Percentiles rank a stretch among this genome's conserved stretches.
Evolutionary conservation across 495 filamentous ascomycete genomes (phyloP).

Genomic region (Peziza echinospora): DNA sequence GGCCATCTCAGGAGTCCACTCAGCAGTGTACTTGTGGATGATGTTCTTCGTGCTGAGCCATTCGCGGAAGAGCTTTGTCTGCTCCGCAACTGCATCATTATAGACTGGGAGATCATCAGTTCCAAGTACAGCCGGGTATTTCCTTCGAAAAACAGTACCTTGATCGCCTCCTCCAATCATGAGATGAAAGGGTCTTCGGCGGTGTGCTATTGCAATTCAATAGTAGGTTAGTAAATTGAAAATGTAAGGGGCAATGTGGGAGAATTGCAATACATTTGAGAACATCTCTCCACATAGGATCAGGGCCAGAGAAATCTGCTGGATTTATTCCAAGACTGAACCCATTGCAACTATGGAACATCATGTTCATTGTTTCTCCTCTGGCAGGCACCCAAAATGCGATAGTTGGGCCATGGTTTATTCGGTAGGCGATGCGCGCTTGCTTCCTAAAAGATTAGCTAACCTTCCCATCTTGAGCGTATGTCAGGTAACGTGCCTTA

Average conservation of each 20-base stretch:
- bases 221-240: neutral
- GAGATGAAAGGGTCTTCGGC: slow-evolving; percentile 83
- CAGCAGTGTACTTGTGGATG: slow-evolving; percentile 48
- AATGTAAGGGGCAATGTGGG: neutral
- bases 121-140: too few species aligned
- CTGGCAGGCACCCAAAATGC: slow-evolving; percentile 86
- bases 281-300: slow-evolving; percentile 92
- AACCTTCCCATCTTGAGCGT: neutral
- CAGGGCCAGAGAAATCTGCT: slow-evolving; percentile 63
- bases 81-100: slow-evolving; percentile 58
- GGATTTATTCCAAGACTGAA: slow-evolving; percentile 66
- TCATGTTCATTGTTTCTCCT: slow-evolving; percentile 84
- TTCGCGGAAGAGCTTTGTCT: slow-evolving; percentile 51
- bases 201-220: slow-evolving; percentile 40
- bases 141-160: too few species aligned
- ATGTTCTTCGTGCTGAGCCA: slow-evolving; percentile 71
- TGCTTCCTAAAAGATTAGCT: slow-evolving; percentile 23
- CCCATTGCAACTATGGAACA: slow-evolving; percentile 96
- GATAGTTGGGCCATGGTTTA: slow-evolving; percentile 73
- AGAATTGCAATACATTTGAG: slow-evolving; percentile 30
- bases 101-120: slow-evolving; percentile 39
- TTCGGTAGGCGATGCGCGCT: slow-evolving; percentile 77
- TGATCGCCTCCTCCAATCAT: slow-evolving; percentile 98
- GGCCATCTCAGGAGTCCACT: slow-evolving; percentile 56
- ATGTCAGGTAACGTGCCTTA: slow-evolving; percentile 3